Evolutionary conservation across 208 protist species (phyloP).

Genomic region (Crithidia fasciculata): DNA sequence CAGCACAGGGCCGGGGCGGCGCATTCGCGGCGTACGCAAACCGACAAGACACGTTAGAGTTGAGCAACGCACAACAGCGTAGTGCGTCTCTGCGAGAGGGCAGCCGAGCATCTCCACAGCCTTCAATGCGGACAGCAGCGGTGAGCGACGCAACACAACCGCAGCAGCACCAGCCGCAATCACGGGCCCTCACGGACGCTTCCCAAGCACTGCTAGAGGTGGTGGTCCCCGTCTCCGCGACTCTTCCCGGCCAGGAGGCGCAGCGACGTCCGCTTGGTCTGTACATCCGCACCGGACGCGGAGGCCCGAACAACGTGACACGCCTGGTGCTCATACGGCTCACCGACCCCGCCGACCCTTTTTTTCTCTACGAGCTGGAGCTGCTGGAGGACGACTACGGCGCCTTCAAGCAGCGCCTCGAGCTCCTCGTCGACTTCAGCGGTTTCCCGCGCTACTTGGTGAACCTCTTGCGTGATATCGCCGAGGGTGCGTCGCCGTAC

Average conservation of each 20-base stretch:
- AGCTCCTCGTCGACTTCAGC: slow-evolving; percentile 85
- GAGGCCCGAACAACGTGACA: slow-evolving; percentile 51
- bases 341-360: slow-evolving; percentile 81
- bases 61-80: no score
- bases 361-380: slow-evolving; percentile 86
- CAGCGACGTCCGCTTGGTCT: slow-evolving; percentile 31
- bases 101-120: no score
- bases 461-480: slow-evolving; percentile 62
- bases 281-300: slow-evolving; percentile 31
- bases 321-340: slow-evolving; percentile 63
- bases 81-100: no score
- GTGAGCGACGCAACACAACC: no score
- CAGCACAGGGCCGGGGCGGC: no score
- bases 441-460: slow-evolving; percentile 84
- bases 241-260: slow-evolving; percentile 10
- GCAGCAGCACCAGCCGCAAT: slow-evolving; percentile 8
- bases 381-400: slow-evolving; percentile 88
- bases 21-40: no score
- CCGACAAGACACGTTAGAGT: no score
- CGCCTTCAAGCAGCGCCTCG: slow-evolving; percentile 72
- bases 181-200: slow-evolving; percentile 2
- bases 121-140: no score
- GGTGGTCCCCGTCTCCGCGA: slow-evolving; percentile 21
- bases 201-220: slow-evolving; percentile 16
- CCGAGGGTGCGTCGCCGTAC: slow-evolving; percentile 45